These are phyloP conservation scores for Penicillium sp. DNA, from an alignment of 2,329 filamentous ascomycete species.

Conservation along the genomic window DNA sequence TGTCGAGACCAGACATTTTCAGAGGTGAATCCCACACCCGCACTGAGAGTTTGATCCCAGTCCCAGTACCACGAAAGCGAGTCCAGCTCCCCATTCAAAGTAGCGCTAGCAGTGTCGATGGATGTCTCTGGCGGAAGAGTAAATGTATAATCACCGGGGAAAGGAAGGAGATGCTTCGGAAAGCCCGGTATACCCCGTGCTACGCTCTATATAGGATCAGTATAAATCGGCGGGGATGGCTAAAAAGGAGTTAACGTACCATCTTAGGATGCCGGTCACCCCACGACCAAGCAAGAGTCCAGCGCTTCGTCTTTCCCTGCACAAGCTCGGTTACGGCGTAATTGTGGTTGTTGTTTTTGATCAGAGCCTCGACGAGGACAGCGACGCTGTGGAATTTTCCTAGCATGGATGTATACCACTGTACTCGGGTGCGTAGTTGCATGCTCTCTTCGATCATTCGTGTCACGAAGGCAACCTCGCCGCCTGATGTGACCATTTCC, in stretches of 20 bases:
- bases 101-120: constrained; percentile 34
- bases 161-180: constrained; percentile 53
- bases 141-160: constrained; percentile 52
- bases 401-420: constrained; percentile 91
- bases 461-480: constrained; percentile 72
- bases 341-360: constrained; percentile 63
- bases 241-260: constrained; percentile 29
- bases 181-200: constrained; percentile 45
- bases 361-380: constrained; percentile 60
- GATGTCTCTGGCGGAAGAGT: constrained; percentile 24
- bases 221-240: not conserved
- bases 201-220: constrained; percentile 22
- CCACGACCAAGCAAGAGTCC: constrained; percentile 90
- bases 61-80: constrained; percentile 63
- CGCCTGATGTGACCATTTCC: constrained; percentile 83
- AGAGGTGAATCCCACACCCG: constrained; percentile 60
- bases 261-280: constrained; percentile 61
- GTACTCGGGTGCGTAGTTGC: constrained; percentile 57
- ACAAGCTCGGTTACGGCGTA: constrained; percentile 79
- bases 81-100: constrained; percentile 50
- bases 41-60: constrained; percentile 56
- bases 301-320: constrained; percentile 78
- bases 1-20: constrained; percentile 77
- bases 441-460: constrained; percentile 71
- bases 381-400: constrained; percentile 72